These are phyloP conservation scores for Talaromyces sp. DNA, from an alignment of 2,329 filamentous ascomycete species.

Conservation along the genomic window DNA sequence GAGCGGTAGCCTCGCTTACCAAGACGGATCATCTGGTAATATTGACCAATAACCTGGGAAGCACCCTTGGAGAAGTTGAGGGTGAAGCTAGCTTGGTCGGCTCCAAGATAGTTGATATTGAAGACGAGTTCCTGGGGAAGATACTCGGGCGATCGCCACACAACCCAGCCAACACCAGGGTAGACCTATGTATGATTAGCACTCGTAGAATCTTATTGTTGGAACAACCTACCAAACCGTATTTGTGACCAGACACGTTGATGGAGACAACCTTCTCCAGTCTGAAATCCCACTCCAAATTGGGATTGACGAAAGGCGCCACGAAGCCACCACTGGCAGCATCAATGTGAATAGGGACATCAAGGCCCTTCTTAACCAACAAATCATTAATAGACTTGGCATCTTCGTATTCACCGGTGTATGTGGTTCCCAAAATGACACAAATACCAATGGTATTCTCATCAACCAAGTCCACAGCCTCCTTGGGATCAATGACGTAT, in stretches of 20 bases:
- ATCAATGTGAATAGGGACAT: conserved; percentile 89
- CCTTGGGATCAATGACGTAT: conserved; percentile 62
- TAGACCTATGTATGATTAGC: conserved; percentile 55
- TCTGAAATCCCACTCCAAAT: conserved; percentile 87
- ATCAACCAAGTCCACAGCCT: conserved; percentile 60
- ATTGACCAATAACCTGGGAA: conserved; percentile 91
- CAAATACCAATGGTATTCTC: conserved; percentile 87
- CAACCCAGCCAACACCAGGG: conserved; percentile 88
- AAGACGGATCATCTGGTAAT: conserved; percentile 93
- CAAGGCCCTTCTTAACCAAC: conserved; percentile 68
- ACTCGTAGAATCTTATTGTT: background rate
- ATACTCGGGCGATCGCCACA: conserved; percentile 81
- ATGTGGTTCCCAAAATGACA: conserved; percentile 85
- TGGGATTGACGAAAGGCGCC: conserved; percentile 81
- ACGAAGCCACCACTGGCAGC: conserved; percentile 91
- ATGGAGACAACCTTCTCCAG: conserved; percentile 86
- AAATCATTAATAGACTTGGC: conserved; percentile 89
- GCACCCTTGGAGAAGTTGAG: conserved; percentile 97
- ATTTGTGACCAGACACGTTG: conserved; percentile 92
- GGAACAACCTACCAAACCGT: conserved; percentile 50
- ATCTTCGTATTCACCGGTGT: conserved; percentile 94
- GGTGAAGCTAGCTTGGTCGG: conserved; percentile 92
- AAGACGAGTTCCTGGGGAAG: conserved; percentile 91
- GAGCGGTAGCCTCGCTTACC: conserved; percentile 87
- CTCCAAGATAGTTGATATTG: conserved; percentile 98